Evolutionary conservation across 2,329 filamentous ascomycete species (phyloP).

Genomic region (Atkinsonella texensis): DNA sequence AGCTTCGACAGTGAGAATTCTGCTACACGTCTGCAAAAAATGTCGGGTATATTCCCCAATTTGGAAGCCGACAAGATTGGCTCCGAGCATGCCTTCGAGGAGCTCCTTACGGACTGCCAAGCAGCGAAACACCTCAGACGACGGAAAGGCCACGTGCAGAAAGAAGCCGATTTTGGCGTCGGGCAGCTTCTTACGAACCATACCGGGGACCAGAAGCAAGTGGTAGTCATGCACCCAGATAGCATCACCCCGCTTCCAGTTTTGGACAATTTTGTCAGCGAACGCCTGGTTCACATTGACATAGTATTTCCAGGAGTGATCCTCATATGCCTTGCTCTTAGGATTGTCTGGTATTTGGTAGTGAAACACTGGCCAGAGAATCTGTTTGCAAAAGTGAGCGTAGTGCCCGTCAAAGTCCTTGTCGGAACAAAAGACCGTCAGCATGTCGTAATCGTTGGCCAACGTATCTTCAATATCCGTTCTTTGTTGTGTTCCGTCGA

Average conservation of each 20-base stretch:
- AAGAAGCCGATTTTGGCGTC: slow-evolving; percentile 96
- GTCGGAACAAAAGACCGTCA: slow-evolving; percentile 78
- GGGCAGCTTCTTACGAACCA: slow-evolving; percentile 81
- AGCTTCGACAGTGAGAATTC: slow-evolving; percentile 80
- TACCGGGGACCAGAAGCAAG: slow-evolving; percentile 72
- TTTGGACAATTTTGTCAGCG: slow-evolving; percentile 76
- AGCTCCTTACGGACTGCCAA: slow-evolving; percentile 77
- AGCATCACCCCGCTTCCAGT: slow-evolving; percentile 86
- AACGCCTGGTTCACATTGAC: slow-evolving; percentile 87
- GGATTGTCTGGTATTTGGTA: slow-evolving; percentile 97
- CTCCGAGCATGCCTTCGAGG: slow-evolving; percentile 83
- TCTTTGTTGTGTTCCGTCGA: slow-evolving; percentile 62
- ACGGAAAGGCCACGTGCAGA: slow-evolving; percentile 88
- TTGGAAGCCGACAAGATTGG: slow-evolving; percentile 88
- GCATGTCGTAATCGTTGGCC: slow-evolving; percentile 67
- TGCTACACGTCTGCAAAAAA: slow-evolving; percentile 91
- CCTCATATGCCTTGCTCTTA: slow-evolving; percentile 95
- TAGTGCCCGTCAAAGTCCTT: slow-evolving; percentile 93
- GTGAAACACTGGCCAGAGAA: slow-evolving; percentile 95
- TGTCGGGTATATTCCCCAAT: slow-evolving; percentile 87
- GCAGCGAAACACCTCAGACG: slow-evolving; percentile 90
- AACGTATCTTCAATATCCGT: slow-evolving; percentile 74
- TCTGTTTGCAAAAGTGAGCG: slow-evolving; percentile 92
- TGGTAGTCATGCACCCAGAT: slow-evolving; percentile 98
- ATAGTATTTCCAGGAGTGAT: slow-evolving; percentile 94